Evolutionary conservation across 148 eudicot species (phyloP).

Genomic region (Dysphania ambrosioides): DNA sequence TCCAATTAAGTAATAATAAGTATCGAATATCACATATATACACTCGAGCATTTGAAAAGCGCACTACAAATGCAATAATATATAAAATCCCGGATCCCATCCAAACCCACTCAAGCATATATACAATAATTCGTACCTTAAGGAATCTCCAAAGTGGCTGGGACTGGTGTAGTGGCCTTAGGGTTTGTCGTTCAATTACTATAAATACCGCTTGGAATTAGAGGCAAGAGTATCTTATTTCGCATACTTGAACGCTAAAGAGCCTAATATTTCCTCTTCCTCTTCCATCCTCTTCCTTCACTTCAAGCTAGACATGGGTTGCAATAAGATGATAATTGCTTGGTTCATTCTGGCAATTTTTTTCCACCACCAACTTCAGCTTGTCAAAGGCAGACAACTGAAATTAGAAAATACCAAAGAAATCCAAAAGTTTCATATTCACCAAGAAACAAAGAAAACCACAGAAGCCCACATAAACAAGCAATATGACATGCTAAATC

Average conservation of each 20-base stretch:
- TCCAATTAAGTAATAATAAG: not conserved
- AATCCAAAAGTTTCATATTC: conserved; percentile 21
- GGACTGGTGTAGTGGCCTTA: conserved; percentile 17
- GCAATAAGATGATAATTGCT: conserved; percentile 29
- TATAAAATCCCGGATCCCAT: not conserved
- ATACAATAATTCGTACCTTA: conserved; percentile 3
- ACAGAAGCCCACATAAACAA: conserved; percentile 6
- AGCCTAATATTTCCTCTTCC: conserved; percentile 11
- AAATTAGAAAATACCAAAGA: conserved; percentile 20
- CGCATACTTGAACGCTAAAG: conserved; percentile 3
- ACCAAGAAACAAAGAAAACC: conserved; percentile 14
- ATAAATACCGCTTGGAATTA: conserved; percentile 33
- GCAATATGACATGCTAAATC: conserved; percentile 1
- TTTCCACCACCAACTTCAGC: conserved; percentile 25
- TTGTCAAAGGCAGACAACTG: conserved; percentile 36
- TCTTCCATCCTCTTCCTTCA: conserved; percentile 12
- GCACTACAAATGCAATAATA: conserved; percentile 18
- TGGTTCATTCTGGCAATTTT: conserved; percentile 29
- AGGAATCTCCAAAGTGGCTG: conserved; percentile 36
- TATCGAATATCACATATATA: not conserved
- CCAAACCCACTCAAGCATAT: not conserved
- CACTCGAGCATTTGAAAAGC: not conserved
- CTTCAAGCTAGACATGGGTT: conserved; percentile 26
- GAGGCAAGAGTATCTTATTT: conserved; percentile 19
- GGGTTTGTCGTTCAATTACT: conserved; percentile 27